Conservation (phyloP, 2,329 filamentous ascomycete genomes). For the Leptographium radiaticola region DNA sequence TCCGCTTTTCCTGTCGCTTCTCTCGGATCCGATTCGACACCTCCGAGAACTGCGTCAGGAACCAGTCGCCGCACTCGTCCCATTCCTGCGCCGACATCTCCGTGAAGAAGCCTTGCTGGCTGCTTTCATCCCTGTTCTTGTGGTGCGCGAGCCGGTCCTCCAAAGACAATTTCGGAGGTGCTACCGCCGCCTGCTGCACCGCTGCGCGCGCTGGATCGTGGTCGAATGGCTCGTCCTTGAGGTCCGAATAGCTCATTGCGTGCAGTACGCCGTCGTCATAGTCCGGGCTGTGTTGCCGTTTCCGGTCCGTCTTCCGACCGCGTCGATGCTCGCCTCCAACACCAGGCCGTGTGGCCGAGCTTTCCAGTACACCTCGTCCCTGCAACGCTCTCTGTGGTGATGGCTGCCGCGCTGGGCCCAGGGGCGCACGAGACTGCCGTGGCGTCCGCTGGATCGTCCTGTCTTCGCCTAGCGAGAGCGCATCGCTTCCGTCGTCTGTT, state of each 20-base stretch:
- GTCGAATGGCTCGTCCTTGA: constrained; percentile 41
- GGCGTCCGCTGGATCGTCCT: constrained; percentile 15
- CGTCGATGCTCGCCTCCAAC: constrained; percentile 2
- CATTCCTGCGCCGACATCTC: constrained; percentile 42
- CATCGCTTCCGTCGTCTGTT: constrained; percentile 16
- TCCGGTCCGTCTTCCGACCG: constrained; percentile 18
- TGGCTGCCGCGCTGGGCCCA: constrained; percentile 1
- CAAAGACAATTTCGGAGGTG: constrained; percentile 25
- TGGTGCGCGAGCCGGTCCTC: constrained; percentile 37
- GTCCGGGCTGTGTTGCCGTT: constrained; percentile 32
- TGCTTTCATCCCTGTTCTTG: constrained; percentile 26
- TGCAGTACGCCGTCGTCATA: constrained; percentile 44
- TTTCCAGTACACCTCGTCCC: constrained; percentile 14
- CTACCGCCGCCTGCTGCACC: constrained; percentile 21
- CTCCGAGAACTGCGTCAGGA: constrained; percentile 37
- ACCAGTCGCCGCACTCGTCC: constrained; percentile 49
- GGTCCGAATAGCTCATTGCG: constrained; percentile 37
- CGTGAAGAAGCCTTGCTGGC: constrained; percentile 36
- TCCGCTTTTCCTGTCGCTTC: constrained; percentile 35
- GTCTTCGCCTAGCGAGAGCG: constrained; percentile 17
- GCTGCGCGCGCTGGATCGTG: constrained; percentile 39
- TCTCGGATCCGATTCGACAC: constrained; percentile 35
- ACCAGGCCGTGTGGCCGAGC: constrained; percentile 9
- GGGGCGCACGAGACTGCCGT: constrained; percentile 6
- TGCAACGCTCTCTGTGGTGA: constrained; percentile 9